Conservation (phyloP, 176 grass and related monocot species). For the Musa itinerans region DNA sequence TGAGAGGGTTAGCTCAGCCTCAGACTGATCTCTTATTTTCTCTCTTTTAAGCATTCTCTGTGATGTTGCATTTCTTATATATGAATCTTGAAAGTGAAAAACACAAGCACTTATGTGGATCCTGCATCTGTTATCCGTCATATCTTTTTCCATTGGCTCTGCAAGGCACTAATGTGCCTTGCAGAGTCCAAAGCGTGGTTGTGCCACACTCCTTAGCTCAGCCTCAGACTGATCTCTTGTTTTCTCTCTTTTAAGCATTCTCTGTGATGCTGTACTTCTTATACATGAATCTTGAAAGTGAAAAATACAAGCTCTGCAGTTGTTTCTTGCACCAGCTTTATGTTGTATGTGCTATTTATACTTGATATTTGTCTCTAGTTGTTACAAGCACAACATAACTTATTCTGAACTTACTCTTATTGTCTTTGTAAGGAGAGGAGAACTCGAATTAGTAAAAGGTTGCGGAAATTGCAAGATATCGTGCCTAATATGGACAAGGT, state of each 20-base stretch:
- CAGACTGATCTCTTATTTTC: background rate
- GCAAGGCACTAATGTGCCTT: conserved; percentile 23
- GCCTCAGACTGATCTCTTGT: background rate
- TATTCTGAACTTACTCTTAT: background rate
- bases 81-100: background rate
- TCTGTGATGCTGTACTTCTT: background rate
- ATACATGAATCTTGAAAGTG: background rate
- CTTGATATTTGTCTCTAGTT: background rate
- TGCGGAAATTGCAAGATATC: conserved; percentile 78
- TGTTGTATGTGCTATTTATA: conserved; percentile 6
- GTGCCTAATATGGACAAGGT: conserved; percentile 99
- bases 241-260: background rate
- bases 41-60: background rate
- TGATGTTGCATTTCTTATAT: background rate
- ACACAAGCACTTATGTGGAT: background rate
- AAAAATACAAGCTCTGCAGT: background rate
- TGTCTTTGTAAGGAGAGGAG: conserved; percentile 59
- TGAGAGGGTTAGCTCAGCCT: conserved; percentile 50
- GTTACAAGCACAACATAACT: background rate
- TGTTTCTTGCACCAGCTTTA: background rate
- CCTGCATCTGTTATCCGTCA: background rate
- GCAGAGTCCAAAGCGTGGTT: conserved; percentile 75
- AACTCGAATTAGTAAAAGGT: conserved; percentile 91
- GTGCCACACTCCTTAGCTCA: conserved; percentile 64
- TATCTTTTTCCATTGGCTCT: background rate